Percentiles rank a stretch among this genome's conserved stretches.
Evolutionary conservation across 805 yeast species (phyloP).

Genomic region (Yueomyces sp.): DNA sequence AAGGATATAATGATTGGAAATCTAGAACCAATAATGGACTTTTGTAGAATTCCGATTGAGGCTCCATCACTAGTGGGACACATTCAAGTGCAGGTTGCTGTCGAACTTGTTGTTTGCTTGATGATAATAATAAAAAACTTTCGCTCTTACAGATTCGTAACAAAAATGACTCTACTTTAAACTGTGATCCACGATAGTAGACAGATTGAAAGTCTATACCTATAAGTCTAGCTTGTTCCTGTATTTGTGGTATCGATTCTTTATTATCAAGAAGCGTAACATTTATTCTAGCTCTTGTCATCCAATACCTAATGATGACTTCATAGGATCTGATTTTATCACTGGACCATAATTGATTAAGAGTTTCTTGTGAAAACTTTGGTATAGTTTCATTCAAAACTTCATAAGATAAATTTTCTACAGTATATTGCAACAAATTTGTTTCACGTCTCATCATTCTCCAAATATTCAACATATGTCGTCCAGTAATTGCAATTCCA

Average conservation of each 20-base stretch:
- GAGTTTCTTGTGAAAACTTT: constrained; percentile 32
- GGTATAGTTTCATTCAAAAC: constrained; percentile 59
- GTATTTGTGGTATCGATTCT: constrained; percentile 55
- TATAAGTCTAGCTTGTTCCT: constrained; percentile 72
- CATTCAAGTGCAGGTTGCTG: constrained; percentile 77
- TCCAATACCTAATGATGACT: constrained; percentile 33
- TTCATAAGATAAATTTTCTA: constrained; percentile 67
- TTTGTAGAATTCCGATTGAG: constrained; percentile 69
- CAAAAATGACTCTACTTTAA: constrained; percentile 78
- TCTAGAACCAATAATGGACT: constrained; percentile 85
- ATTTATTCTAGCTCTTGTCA: constrained; percentile 31
- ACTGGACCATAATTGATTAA: constrained; percentile 35
- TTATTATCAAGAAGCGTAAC: constrained; percentile 38
- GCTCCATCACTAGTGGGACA: constrained; percentile 88
- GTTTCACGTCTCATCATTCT: constrained; percentile 52
- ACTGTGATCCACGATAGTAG: constrained; percentile 85
- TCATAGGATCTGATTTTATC: constrained; percentile 19
- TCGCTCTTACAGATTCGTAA: constrained; percentile 65
- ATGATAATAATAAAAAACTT: constrained; percentile 59
- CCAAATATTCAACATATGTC: constrained; percentile 84
- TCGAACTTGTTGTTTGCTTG: constrained; percentile 68
- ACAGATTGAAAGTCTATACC: constrained; percentile 88
- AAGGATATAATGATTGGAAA: constrained; percentile 89
- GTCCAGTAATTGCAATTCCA: constrained; percentile 52
- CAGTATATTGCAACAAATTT: constrained; percentile 49